These are phyloP conservation scores for Vinca minor DNA, from an alignment of 257 asterid genomes.

Conservation along the genomic window DNA sequence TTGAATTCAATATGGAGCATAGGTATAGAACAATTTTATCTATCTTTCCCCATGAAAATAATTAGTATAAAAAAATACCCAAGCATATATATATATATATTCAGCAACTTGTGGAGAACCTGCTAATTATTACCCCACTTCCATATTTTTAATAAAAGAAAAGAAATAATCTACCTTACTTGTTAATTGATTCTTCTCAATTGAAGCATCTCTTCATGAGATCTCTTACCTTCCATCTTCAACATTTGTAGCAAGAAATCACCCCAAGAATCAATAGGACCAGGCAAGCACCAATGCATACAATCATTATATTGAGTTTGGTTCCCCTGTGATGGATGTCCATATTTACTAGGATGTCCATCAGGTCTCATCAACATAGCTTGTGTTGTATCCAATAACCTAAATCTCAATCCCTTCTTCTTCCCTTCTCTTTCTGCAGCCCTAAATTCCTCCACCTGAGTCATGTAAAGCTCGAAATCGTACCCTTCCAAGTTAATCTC, in stretches of 20 bases:
- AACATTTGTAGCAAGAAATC: constrained; percentile 38
- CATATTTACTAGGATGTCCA: constrained; percentile 37
- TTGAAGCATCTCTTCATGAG: no score
- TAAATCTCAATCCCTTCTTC: constrained; percentile 17
- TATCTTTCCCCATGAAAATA: no score
- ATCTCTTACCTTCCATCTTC: constrained; percentile 33
- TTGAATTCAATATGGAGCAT: no score
- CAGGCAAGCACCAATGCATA: constrained; percentile 44
- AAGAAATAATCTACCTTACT: no score
- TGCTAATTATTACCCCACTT: neutral
- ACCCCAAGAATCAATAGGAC: constrained; percentile 43
- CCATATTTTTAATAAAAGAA: neutral
- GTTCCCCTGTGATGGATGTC: constrained; percentile 22
- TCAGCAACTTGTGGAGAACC: no score
- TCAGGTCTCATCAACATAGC: constrained; percentile 37
- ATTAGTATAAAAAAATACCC: no score
- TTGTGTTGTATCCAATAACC: constrained; percentile 31
- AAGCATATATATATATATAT: no score
- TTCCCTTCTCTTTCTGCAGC: constrained; percentile 27
- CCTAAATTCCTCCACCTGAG: constrained; percentile 32
- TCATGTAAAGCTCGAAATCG: constrained; percentile 22
- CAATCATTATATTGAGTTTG: constrained; percentile 32
- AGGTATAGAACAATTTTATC: no score
- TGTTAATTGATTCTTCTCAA: no score
- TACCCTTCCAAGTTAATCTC: constrained; percentile 18